A percentile compares a stretch with the other conserved stretches of the same genome.
phyloP scores from a whole-genome alignment of 192 early-diverging fungal species.

The Backusella tuberculispora region DNA sequence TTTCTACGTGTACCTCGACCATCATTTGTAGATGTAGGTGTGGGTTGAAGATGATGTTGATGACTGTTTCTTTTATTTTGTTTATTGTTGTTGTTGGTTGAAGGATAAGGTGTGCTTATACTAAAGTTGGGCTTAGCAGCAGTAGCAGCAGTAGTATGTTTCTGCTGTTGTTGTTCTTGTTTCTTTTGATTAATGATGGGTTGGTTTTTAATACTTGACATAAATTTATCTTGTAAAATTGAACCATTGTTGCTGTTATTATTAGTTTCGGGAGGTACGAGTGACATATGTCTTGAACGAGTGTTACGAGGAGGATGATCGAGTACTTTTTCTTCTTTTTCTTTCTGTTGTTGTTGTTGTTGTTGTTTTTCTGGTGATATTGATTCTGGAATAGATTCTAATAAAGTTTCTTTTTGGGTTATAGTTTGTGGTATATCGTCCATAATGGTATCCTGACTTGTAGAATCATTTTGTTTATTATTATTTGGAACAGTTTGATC shows the following conservation, averaged over 20 bases:
- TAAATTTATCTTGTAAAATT: conserved; percentile 41
- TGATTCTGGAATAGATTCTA: conserved; percentile 1
- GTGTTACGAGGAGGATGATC: neutral
- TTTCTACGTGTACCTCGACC: conserved; percentile 39
- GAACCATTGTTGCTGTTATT: neutral
- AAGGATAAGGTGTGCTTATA: conserved; percentile 31
- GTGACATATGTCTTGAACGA: conserved; percentile 17
- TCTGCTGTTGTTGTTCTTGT: neutral
- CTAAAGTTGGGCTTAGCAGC: conserved; percentile 21
- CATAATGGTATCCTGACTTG: neutral
- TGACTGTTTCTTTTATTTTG: neutral
- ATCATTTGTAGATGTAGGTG: neutral
- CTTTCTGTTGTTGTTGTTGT: neutral
- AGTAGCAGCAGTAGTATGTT: neutral
- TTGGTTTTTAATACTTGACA: conserved; percentile 35
- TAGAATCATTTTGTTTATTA: no score
- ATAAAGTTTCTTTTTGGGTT: neutral
- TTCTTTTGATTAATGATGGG: neutral
- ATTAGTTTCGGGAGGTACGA: conserved; percentile 17
- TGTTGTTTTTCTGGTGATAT: neutral
- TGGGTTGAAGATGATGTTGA: neutral
- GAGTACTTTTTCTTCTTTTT: neutral
- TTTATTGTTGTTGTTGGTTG: conserved; percentile 3
- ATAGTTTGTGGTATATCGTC: neutral
- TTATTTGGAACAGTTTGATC: conserved; percentile 1